Evolutionary conservation across 148 eudicot genomes (phyloP).

Genomic region (Heliamphora exappendiculata): DNA sequence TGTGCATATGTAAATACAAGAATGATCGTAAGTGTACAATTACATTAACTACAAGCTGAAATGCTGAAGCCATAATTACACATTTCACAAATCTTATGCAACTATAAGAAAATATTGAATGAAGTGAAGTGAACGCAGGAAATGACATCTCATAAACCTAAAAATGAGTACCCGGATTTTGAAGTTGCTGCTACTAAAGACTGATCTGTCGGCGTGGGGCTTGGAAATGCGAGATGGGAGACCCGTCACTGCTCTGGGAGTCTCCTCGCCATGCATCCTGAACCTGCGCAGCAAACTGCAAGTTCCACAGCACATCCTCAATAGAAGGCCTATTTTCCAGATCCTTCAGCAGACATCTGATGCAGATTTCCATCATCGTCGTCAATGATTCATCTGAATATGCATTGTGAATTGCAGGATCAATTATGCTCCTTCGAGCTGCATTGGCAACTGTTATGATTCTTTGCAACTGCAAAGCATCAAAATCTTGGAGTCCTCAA

Average conservation of each 20-base stretch:
- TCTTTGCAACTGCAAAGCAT: slow-evolving; percentile 38
- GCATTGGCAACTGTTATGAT: slow-evolving; percentile 39
- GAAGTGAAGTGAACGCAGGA: not conserved
- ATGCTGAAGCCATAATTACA: not conserved
- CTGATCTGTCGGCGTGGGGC: slow-evolving; percentile 21
- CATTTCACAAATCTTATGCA: not conserved
- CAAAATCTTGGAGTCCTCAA: not conserved
- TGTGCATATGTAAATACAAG: not conserved
- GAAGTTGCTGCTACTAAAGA: slow-evolving; percentile 5
- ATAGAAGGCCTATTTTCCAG: slow-evolving; percentile 71
- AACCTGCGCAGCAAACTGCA: slow-evolving; percentile 94
- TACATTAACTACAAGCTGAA: not conserved
- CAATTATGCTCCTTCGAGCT: slow-evolving; percentile 53
- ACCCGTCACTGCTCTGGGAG: slow-evolving; percentile 39
- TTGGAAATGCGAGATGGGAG: slow-evolving; percentile 43
- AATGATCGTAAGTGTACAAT: not conserved
- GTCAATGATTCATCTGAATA: slow-evolving; percentile 64
- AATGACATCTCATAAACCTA: not conserved
- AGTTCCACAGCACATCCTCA: slow-evolving; percentile 86
- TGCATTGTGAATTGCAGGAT: slow-evolving; percentile 39
- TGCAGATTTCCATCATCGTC: slow-evolving; percentile 74
- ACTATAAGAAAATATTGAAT: not conserved
- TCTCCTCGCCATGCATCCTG: slow-evolving; percentile 75
- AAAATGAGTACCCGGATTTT: slow-evolving; percentile 1
- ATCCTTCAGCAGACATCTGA: slow-evolving; percentile 49